phyloP scores from a whole-genome alignment of 352 stramenopile species.

The Phytophthora podocarpi region DNA sequence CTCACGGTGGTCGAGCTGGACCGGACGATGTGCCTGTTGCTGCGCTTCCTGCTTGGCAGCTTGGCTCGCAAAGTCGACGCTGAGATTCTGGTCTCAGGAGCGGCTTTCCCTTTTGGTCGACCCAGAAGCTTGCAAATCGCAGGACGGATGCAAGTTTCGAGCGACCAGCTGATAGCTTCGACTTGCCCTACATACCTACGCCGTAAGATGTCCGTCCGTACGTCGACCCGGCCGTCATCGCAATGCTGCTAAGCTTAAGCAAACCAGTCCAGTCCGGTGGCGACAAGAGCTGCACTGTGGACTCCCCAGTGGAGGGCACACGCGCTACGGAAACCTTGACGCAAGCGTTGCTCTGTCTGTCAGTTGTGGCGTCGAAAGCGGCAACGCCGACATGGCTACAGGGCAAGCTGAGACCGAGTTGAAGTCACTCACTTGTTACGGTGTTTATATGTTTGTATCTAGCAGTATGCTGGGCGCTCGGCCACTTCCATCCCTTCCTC shows the following conservation, averaged over 20 bases:
- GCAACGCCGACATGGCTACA: too few relatives aligned
- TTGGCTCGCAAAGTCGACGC: slow-evolving; percentile 21
- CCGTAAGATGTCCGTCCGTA: slow-evolving; percentile 19
- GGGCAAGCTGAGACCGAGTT: slow-evolving; percentile 2
- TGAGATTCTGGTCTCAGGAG: slow-evolving; percentile 26
- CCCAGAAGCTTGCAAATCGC: slow-evolving; percentile 22
- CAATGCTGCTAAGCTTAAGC: background rate
- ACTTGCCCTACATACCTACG: slow-evolving; percentile 19
- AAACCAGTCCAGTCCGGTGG: background rate
- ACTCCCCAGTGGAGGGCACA: slow-evolving; percentile 1
- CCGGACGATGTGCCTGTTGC: slow-evolving; percentile 7
- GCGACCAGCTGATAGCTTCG: slow-evolving; percentile 19
- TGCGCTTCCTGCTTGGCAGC: slow-evolving; percentile 31
- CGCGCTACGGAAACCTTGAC: slow-evolving; percentile 9
- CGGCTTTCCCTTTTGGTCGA: background rate
- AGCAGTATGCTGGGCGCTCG: slow-evolving; percentile 20
- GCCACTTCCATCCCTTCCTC: slow-evolving; percentile 9
- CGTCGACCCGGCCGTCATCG: slow-evolving; percentile 12
- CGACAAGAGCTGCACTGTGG: slow-evolving; percentile 16
- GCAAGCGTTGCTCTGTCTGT: slow-evolving; percentile 7
- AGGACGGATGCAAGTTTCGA: background rate
- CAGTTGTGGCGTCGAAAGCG: slow-evolving; percentile 2
- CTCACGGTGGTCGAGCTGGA: slow-evolving; percentile 20
- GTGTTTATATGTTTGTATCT: slow-evolving; percentile 18
- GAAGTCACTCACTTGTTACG: slow-evolving; percentile 17